Evolutionary conservation across 768 basidiomycete genomes (phyloP).

Genomic region (Rhizopogon vesiculosus): DNA sequence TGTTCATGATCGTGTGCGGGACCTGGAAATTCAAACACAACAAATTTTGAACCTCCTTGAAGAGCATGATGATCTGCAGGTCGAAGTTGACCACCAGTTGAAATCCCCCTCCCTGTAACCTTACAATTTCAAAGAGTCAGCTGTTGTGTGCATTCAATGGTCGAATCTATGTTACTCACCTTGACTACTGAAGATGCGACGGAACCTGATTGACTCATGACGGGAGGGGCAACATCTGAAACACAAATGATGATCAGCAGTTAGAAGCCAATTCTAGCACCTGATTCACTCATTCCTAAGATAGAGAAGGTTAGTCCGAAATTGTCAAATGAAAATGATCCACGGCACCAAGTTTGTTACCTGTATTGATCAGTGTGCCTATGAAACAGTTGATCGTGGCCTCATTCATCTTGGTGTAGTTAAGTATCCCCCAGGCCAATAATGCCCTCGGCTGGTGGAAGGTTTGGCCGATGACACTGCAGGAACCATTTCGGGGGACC

Average conservation of each 20-base stretch:
- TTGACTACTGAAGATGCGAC: neutral
- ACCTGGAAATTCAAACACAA: too few relatives aligned
- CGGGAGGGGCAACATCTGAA: slow-evolving; percentile 10
- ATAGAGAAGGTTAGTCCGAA: neutral
- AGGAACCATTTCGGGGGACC: slow-evolving; percentile 27
- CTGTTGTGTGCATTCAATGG: too few relatives aligned
- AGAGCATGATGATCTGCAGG: too few relatives aligned
- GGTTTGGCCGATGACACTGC: slow-evolving; percentile 30
- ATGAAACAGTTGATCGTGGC: slow-evolving; percentile 18
- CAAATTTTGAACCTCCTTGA: too few relatives aligned
- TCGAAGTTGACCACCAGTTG: too few relatives aligned
- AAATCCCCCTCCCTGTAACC: too few relatives aligned
- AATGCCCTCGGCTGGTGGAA: slow-evolving; percentile 25
- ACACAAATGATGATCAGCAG: neutral
- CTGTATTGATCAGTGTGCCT: slow-evolving; percentile 18
- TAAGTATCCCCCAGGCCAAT: slow-evolving; percentile 31
- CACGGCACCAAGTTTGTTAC: slow-evolving; percentile 25
- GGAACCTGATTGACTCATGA: neutral
- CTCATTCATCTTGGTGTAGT: slow-evolving; percentile 15
- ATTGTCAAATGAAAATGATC: neutral
- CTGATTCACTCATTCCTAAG: slow-evolving; percentile 21
- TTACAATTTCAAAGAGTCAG: too few relatives aligned
- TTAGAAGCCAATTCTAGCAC: neutral
- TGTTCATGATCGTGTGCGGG: too few relatives aligned
- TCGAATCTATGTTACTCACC: neutral